phyloP scores from a whole-genome alignment of 2,329 filamentous ascomycete genomes.

The Trichoderma lentiforme region DNA sequence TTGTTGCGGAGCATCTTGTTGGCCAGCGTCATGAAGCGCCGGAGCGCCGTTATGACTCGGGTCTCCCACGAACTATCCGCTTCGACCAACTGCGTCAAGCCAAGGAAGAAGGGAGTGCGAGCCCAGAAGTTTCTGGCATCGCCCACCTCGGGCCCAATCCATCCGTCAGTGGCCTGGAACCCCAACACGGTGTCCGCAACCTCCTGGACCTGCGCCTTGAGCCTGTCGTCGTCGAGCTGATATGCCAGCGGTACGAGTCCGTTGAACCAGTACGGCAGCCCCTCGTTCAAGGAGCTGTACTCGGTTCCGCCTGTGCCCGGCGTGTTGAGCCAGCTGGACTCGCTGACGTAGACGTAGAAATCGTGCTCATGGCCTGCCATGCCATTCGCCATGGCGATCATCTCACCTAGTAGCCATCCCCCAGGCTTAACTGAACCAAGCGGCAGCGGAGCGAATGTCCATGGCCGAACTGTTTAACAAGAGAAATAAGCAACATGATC shows the following conservation, averaged over 20 bases:
- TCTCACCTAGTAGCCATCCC: constrained; percentile 52
- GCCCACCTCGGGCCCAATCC: constrained; percentile 43
- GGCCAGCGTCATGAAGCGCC: constrained; percentile 39
- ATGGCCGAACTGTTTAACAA: constrained; percentile 22
- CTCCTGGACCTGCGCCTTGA: constrained; percentile 40
- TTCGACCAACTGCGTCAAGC: constrained; percentile 33
- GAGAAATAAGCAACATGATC: neutral
- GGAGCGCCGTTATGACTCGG: constrained; percentile 21
- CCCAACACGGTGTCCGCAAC: constrained; percentile 43
- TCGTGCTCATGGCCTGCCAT: constrained; percentile 51
- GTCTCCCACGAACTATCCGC: constrained; percentile 28
- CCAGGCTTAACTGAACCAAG: constrained; percentile 48
- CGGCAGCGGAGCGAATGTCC: constrained; percentile 32
- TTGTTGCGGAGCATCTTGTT: constrained; percentile 54
- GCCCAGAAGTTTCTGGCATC: constrained; percentile 32
- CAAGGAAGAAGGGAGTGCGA: constrained; percentile 32
- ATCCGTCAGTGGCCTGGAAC: constrained; percentile 46
- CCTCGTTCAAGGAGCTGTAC: constrained; percentile 56
- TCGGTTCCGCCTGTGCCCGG: constrained; percentile 42
- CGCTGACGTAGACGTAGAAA: constrained; percentile 52
- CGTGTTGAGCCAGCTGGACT: constrained; percentile 44
- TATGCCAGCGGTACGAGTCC: constrained; percentile 56
- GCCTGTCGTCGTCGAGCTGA: constrained; percentile 39
- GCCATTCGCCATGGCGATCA: constrained; percentile 47
- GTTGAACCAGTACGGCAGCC: constrained; percentile 59